phyloP scores from a whole-genome alignment of 257 asterid species.

The Petunia secreta region DNA sequence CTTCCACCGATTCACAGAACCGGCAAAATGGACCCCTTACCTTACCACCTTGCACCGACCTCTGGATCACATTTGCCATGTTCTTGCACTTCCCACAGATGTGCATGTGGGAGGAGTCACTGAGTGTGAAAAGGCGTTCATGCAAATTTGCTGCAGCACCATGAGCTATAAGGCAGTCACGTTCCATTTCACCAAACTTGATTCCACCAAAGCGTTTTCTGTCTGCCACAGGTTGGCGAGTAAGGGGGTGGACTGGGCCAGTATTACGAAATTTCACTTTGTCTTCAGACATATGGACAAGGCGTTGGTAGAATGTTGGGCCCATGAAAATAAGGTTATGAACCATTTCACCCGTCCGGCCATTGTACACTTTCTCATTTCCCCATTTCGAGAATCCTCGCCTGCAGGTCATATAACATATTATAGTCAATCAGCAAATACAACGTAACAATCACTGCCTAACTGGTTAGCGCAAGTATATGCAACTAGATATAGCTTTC shows the following conservation, averaged over 20 bases:
- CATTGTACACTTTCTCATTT: constrained; percentile 76
- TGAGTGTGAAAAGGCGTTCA: constrained; percentile 90
- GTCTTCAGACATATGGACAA: constrained; percentile 94
- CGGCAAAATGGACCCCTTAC: constrained; percentile 87
- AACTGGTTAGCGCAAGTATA: neutral
- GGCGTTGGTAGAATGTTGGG: constrained; percentile 94
- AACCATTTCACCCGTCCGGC: constrained; percentile 77
- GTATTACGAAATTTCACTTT: constrained; percentile 87
- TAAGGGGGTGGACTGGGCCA: constrained; percentile 94
- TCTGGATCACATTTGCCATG: constrained; percentile 79
- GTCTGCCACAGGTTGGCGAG: constrained; percentile 97
- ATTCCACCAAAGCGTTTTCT: constrained; percentile 92
- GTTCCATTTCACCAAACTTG: constrained; percentile 94
- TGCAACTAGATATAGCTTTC: neutral
- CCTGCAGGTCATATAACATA: constrained; percentile 45
- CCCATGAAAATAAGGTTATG: constrained; percentile 78
- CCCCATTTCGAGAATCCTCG: constrained; percentile 89
- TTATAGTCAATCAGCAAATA: neutral
- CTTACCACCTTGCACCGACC: constrained; percentile 69
- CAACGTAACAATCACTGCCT: neutral
- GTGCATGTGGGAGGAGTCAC: constrained; percentile 87
- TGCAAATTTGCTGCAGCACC: constrained; percentile 91
- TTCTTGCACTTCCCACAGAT: constrained; percentile 75
- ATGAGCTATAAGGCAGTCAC: constrained; percentile 92
- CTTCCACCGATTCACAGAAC: constrained; percentile 73